These are phyloP conservation scores for Dactylis glomerata DNA, from an alignment of 176 grass and related monocot genomes.

Conservation along the genomic window DNA sequence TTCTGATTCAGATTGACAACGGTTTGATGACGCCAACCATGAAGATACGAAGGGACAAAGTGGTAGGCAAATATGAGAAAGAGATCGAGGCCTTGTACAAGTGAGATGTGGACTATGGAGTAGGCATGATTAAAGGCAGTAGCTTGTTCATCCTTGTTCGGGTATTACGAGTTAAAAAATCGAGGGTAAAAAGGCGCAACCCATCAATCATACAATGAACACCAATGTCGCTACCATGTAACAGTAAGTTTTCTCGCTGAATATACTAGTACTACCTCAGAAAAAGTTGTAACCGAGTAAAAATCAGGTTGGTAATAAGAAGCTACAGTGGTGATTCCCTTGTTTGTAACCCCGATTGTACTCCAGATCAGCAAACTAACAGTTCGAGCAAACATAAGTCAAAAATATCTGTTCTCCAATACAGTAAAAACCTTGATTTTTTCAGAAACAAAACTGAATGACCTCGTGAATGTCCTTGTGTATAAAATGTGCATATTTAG, in stretches of 20 bases:
- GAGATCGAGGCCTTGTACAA: constrained; percentile 66
- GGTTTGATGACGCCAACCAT: constrained; percentile 93
- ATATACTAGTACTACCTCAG: no score
- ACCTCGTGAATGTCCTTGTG: no score
- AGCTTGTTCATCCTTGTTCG: background rate
- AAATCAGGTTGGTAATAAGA: background rate
- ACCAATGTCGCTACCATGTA: background rate
- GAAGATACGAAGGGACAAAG: constrained; percentile 81
- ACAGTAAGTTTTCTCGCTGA: background rate
- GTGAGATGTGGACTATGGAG: constrained; percentile 5
- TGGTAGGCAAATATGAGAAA: constrained; percentile 49
- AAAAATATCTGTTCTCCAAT: no score
- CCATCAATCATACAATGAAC: background rate
- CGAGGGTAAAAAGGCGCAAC: background rate
- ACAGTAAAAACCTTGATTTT: no score
- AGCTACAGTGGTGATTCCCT: no score
- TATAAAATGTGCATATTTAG: no score
- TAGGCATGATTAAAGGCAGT: background rate
- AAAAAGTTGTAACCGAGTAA: no score
- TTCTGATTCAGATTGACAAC: constrained; percentile 65
- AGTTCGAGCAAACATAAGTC: no score
- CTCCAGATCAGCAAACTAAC: no score
- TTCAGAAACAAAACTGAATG: no score
- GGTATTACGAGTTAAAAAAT: background rate
- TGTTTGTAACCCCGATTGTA: no score